These are phyloP conservation scores for Populus hybrid DNA, from an alignment of 441 rosid species.

Conservation along the genomic window DNA sequence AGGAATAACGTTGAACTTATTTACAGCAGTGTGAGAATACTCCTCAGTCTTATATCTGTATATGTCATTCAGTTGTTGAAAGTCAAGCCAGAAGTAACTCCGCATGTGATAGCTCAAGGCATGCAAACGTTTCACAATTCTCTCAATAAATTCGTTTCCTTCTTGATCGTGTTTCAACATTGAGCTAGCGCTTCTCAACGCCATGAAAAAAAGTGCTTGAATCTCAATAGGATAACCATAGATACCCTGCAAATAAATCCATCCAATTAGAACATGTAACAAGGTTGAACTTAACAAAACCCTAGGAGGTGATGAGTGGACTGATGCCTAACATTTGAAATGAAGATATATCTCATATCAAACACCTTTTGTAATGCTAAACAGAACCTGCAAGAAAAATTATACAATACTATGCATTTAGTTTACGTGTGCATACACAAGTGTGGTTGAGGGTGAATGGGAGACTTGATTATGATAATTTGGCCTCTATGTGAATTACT, in stretches of 20 bases:
- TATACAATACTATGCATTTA: not conserved
- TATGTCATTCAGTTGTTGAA: constrained; percentile 88
- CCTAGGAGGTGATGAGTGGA: not conserved
- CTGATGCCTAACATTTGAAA: not conserved
- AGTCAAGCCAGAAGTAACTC: constrained; percentile 87
- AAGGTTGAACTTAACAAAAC: not conserved
- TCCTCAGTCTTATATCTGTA: constrained; percentile 95
- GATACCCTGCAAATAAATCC: constrained; percentile 54
- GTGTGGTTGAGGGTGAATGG: not conserved
- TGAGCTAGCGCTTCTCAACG: constrained; percentile 64
- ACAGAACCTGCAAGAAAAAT: not conserved
- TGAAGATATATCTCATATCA: not conserved
- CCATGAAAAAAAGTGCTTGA: constrained; percentile 92
- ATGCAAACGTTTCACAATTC: constrained; percentile 79
- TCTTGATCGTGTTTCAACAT: constrained; percentile 81
- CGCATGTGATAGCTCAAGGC: constrained; percentile 94
- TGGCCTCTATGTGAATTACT: not conserved
- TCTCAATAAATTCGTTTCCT: constrained; percentile 76
- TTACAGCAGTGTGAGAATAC: constrained; percentile 93
- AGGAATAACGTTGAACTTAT: constrained; percentile 89
- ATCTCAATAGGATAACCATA: constrained; percentile 96
- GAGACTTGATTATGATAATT: not conserved
- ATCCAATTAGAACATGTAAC: constrained; percentile 5
- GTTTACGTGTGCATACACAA: not conserved
- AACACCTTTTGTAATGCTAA: not conserved